Base-by-base conservation (phyloP, 495 filamentous ascomycete genomes). In the Xylaria acuta region DNA sequence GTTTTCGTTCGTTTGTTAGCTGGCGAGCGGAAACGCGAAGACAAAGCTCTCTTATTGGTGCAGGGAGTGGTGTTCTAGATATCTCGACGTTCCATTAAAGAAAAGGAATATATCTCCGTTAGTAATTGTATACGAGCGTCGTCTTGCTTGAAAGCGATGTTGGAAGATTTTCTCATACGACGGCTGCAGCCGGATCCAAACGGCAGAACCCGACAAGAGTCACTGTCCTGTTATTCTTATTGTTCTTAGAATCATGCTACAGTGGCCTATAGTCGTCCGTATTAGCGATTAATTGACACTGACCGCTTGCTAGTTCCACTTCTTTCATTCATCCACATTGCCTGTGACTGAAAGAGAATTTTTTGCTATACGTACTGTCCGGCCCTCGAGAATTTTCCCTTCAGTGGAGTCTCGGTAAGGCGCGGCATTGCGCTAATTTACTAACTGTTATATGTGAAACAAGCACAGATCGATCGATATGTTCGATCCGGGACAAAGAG, bases 391-490 rank as follows among this genome's bases (percentile, higher is more conserved):
- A 71, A 64, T 54, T 71, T 71, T 67, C 32, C 49, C 34, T 49
- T 16, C 1, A 51, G 70, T 67, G 70, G 63, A 72, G 63, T 66
- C 63, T 72, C 70, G 70, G 70, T 49, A 72, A 67, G 14, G 49
- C 4, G 53, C 70, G 70, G 70, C 63, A 71, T 43, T 32, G 38
- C 53, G 53, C 38, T 20, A n/a, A 22, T 60, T 30, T 3, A 53
- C 30, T 47, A 18, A 22, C 45, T 20, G 45, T 40, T 56, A 56
- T 56, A 67, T 30, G 20, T 56, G 49, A 41, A 56, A 56, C 36
- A 7, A 38, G 7, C 36, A 38, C 47, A 54, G 47, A 54, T 67
- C 65, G 34, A 67, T 67, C 49, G 45, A 38, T 43, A 41, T 41
- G 34, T 38, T 60, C 65, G 49, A 11, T 40, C 36, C 12, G 16